A percentile compares a stretch with the other conserved stretches of the same genome.
phyloP scores from a whole-genome alignment of 2,329 filamentous ascomycete species.

The Aspergillus sp. region DNA sequence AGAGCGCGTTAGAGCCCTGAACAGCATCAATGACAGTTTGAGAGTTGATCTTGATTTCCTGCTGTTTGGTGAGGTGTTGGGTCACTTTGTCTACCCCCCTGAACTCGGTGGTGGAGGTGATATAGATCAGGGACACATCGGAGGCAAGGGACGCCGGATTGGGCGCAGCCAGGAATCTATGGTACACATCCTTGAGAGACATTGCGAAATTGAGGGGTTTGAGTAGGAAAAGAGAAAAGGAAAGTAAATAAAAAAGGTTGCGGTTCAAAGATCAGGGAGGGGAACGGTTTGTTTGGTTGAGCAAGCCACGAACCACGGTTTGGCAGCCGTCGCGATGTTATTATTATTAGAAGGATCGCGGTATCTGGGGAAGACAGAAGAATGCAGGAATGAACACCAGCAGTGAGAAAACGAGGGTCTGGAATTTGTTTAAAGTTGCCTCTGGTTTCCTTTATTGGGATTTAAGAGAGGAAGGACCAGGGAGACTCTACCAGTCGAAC shows the following conservation, averaged over 20 bases:
- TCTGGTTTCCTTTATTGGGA: background rate
- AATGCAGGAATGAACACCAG: conserved; percentile 2
- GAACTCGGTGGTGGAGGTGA: conserved; percentile 79
- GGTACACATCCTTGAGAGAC: conserved; percentile 57
- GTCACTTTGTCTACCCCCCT: conserved; percentile 72
- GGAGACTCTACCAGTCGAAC: background rate
- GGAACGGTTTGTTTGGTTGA: conserved; percentile 6
- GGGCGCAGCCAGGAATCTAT: conserved; percentile 69
- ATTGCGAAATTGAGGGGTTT: conserved; percentile 25
- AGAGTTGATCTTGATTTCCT: conserved; percentile 76
- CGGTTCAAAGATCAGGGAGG: conserved; percentile 10
- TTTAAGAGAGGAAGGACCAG: background rate
- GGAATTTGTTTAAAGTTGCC: background rate
- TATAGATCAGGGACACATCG: conserved; percentile 76
- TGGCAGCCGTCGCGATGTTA: background rate
- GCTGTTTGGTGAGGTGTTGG: conserved; percentile 73
- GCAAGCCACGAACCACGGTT: conserved; percentile 18
- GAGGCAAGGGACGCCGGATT: conserved; percentile 62
- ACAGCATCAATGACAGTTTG: conserved; percentile 73
- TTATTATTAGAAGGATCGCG: background rate
- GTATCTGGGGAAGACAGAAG: background rate
- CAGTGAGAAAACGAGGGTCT: background rate
- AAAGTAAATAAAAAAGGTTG: conserved; percentile 12
- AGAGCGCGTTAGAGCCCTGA: conserved; percentile 68
- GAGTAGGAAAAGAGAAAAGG: conserved; percentile 8